Base-by-base conservation (phyloP, 768 basidiomycete species). In the Russula sp. region DNA sequence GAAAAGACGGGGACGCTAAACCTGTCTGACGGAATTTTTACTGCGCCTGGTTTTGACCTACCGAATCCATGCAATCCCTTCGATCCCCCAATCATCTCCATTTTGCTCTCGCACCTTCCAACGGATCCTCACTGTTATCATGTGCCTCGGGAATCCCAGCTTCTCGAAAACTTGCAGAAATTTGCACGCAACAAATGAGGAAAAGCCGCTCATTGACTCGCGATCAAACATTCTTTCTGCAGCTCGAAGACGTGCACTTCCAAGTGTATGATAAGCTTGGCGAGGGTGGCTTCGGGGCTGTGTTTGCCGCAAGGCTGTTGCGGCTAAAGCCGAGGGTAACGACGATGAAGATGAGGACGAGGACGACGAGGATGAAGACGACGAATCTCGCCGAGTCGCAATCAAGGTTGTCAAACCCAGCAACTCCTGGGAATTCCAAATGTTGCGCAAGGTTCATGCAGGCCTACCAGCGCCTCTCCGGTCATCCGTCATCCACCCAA, bases 261-360 rank as follows among this genome's bases (percentile, higher is more conserved):
- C 82, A 82, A 59, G 84, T 98, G 5, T 77, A 80, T 3, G 89
- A 89, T 66, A 99, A 98, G 74, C 80, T 99, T 26, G 97, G 97
- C 20, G 97, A 99, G 76, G 97, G 97, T 6, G 93, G 95, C 0
- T 99, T 96, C 70, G 97, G 96, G 2, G 84, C 89, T 3, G 97
- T 99, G n/a, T 99, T 96, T 79, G 84, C 88, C 65, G 92, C 4
- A 81, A 82, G 61, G 82, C 87, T 71, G 58, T 79, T 71, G 62
- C 59, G 30, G 69, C 69, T 22, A 75, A 81, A 13, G 80, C 84
- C 8, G 76, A 77, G 32, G 76, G 71, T 9, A 81, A 84, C 6
- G 75, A 77, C 18, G 77, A 75, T 16, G 72, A 66, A 22, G 73
- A 76, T 59, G 73, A 75, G 0, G 79, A 79, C 7, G 81, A 81